phyloP scores from a whole-genome alignment of 257 asterid genomes.

The Capsicum chinense region DNA sequence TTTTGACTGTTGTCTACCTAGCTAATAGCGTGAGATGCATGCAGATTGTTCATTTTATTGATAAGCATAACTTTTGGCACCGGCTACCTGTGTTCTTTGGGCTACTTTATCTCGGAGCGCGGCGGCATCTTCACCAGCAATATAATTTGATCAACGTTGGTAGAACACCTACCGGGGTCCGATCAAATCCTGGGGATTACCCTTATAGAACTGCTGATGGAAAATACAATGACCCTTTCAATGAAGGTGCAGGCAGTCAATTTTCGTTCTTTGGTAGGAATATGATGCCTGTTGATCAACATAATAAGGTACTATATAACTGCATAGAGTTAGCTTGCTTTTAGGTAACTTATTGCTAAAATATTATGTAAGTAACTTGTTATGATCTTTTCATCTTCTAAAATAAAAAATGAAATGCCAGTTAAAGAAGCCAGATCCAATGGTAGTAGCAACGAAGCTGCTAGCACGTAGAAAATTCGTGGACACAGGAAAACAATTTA shows the following conservation, averaged over 20 bases:
- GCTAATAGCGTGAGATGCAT: background rate
- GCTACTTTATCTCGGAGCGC: slow-evolving; percentile 47
- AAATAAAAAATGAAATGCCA: slow-evolving; percentile 31
- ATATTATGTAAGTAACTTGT: background rate
- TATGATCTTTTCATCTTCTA: background rate
- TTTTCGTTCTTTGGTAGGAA: slow-evolving; percentile 68
- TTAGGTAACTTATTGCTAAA: background rate
- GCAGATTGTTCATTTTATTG: slow-evolving; percentile 45
- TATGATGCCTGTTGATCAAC: slow-evolving; percentile 57
- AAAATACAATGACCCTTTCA: slow-evolving; percentile 50
- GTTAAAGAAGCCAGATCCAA: slow-evolving; percentile 42
- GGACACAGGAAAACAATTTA: slow-evolving; percentile 70
- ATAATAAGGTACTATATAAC: slow-evolving; percentile 38
- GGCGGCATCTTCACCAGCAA: slow-evolving; percentile 56
- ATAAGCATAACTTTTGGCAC: slow-evolving; percentile 55
- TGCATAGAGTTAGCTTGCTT: too few relatives aligned
- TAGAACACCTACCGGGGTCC: slow-evolving; percentile 38
- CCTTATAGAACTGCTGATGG: slow-evolving; percentile 60
- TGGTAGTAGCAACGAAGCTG: slow-evolving; percentile 12
- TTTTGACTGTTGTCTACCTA: background rate
- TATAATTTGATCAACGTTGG: slow-evolving; percentile 70
- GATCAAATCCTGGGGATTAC: slow-evolving; percentile 46
- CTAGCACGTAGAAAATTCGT: background rate
- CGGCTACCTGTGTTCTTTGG: slow-evolving; percentile 66
- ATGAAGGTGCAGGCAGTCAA: slow-evolving; percentile 45